Conservation (phyloP, 2,329 filamentous ascomycete species). For the Fusarium nurragi region DNA sequence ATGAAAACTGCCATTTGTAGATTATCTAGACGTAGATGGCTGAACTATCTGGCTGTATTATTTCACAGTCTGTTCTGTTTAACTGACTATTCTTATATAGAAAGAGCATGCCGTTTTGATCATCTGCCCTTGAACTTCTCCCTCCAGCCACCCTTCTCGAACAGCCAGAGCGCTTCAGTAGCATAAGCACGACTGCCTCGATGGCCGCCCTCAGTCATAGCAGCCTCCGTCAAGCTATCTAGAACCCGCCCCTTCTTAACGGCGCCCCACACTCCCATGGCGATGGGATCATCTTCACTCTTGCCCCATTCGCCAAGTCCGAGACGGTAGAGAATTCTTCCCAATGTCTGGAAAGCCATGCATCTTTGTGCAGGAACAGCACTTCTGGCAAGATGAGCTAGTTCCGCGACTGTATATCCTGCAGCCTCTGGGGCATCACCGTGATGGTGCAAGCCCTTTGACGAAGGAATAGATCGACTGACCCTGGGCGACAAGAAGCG, state of each 20-base stretch:
- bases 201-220: slow-evolving; percentile 74
- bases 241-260: slow-evolving; percentile 81
- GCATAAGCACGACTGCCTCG: slow-evolving; percentile 85
- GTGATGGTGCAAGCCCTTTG: slow-evolving; percentile 90
- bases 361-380: slow-evolving; percentile 88
- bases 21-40: not conserved
- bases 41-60: not conserved
- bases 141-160: slow-evolving; percentile 75
- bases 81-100: not conserved
- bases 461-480: slow-evolving; percentile 77
- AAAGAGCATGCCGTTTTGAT: slow-evolving; percentile 11
- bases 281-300: slow-evolving; percentile 65
- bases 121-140: slow-evolving; percentile 67
- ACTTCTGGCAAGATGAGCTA: slow-evolving; percentile 82
- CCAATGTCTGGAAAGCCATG: slow-evolving; percentile 90
- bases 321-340: slow-evolving; percentile 83
- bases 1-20: not conserved
- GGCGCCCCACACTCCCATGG: slow-evolving; percentile 83
- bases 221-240: slow-evolving; percentile 80
- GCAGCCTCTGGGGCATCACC: slow-evolving; percentile 91
- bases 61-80: not conserved
- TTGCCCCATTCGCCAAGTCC: slow-evolving; percentile 77
- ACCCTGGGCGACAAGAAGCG: slow-evolving; percentile 79
- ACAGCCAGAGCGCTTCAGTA: slow-evolving; percentile 89
- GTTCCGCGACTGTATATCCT: slow-evolving; percentile 90